phyloP scores from a whole-genome alignment of 163 green algal genomes.

The Scenedesmus sp. region DNA sequence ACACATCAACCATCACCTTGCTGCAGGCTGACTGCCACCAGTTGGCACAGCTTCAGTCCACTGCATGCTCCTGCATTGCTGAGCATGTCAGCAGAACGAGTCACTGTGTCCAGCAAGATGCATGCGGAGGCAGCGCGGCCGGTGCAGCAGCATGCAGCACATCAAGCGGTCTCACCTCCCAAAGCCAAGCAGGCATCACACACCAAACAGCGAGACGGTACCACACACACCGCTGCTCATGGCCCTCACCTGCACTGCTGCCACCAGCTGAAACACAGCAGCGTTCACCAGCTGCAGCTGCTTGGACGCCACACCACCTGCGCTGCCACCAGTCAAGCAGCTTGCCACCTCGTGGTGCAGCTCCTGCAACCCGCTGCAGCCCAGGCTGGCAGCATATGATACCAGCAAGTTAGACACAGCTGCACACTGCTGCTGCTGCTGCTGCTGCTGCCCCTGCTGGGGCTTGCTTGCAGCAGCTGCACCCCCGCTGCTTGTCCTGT shows the following conservation, averaged over 20 bases:
- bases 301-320: neutral
- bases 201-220: neutral
- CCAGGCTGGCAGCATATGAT: neutral
- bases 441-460: constrained; percentile 14
- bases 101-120: neutral
- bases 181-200: neutral
- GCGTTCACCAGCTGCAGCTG: constrained; percentile 53
- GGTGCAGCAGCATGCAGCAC: too few species aligned
- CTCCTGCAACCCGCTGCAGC: neutral
- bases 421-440: neutral
- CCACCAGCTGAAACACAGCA: constrained; percentile 30
- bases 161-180: neutral
- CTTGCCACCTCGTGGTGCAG: neutral
- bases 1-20: neutral
- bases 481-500: neutral
- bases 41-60: neutral
- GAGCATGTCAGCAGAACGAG: neutral
- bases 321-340: neutral
- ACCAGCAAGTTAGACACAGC: neutral
- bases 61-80: neutral
- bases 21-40: neutral
- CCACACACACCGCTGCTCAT: too few species aligned
- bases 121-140: neutral
- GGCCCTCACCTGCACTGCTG: constrained; percentile 22
- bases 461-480: neutral